Base-by-base conservation (phyloP, 2,329 filamentous ascomycete genomes). In the Furcasterigmium sp. region DNA sequence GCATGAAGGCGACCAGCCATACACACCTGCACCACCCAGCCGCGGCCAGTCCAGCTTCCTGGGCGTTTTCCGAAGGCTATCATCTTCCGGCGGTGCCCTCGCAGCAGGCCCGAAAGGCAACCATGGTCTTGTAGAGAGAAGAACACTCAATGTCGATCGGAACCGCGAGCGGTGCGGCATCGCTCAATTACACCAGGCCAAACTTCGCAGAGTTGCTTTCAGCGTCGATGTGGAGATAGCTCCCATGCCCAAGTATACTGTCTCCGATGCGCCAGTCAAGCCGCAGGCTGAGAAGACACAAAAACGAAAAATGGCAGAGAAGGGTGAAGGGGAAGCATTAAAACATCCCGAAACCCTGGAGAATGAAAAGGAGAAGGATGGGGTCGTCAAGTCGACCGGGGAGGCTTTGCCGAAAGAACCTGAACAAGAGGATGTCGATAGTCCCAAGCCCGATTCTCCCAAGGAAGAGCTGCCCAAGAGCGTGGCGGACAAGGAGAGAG, bases 141-240 rank as follows among this genome's bases (percentile, higher is more conserved):
- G 74, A 51, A 75, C 95, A 8, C 70, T 97, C 68, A 98, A 98
- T 57, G 75, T 96, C 36, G 89, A 97, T 59, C 80, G 70, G 8
- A 76, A 84, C 52, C 80, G 93, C 34, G 83, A 91, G 57, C 74
- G 93, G 50, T 95, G 89, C 60, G 75, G 80, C 19, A 80, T 97
- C 23, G 70, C 79, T 5, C 91, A 95, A 52, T 71, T 98, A 37
- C 83, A 90, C 51, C 80, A 84, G 55, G 79, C 80, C 39, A 95
- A 93, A 60, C 65, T 98, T 46, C 80, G 89, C 42, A 81, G 90
- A 42, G 93, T 98, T 1, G 87, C 91, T 0, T 98, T 98, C 58
- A 95, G 88, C 54, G 93, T 98, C 3, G 93, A 98, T 57, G 91
- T 98, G 5, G 93, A 98, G 62, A 95, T 98, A 57, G 91, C 91